Evolutionary conservation across 2,329 filamentous ascomycete species (phyloP), one percentile per base, ranked within the genome.

Genomic region (Exophiala spinifera): DNA sequence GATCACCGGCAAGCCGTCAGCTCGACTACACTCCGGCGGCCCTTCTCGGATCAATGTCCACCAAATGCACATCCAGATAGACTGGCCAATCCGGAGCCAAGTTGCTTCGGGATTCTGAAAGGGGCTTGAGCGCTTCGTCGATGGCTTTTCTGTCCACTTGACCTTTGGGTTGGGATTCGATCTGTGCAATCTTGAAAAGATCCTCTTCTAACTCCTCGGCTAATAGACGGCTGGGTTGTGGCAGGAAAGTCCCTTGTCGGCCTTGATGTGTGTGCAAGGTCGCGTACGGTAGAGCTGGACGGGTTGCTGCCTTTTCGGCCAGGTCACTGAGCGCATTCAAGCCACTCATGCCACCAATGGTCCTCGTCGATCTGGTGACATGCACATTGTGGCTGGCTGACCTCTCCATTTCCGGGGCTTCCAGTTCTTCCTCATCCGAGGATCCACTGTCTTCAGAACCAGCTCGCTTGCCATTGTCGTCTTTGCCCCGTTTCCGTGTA

Each of bases 341-440:
- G 4, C 76, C 74, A 59, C 79, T 72, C 58, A 74, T 69, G 21
- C 65, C 68, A 51, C 77, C 77, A 50, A 77, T 77, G 4, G 74
- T 78, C 42, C 76, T 73, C 6, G 75, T 78, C 4, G 74, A 81
- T 39, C 68, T 80, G 65, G 74, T 86, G 69, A 69, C 81, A 71
- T 79, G 76, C n/a, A 63, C 63, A 40, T 80, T 83, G 52, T 80
- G 79, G 50, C 78, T 82, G 17, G 80, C 74, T 11, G 80, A 81
- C 36, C 83, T 79, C 47, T 81, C 78, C 82, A 86, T 86, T 50
- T 82, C 82, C 3, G 75, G 68, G 1, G 79, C 71, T 20, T 70
- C 69, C 0, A 72, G 68, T 6, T 73, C 73, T 42, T 69, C 70
- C 33, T 70, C 62, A 33, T 69, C 68, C 46, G 78, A 70, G 31